Base-by-base conservation (phyloP, 2,329 filamentous ascomycete genomes). In the Fusarium irregulare region DNA sequence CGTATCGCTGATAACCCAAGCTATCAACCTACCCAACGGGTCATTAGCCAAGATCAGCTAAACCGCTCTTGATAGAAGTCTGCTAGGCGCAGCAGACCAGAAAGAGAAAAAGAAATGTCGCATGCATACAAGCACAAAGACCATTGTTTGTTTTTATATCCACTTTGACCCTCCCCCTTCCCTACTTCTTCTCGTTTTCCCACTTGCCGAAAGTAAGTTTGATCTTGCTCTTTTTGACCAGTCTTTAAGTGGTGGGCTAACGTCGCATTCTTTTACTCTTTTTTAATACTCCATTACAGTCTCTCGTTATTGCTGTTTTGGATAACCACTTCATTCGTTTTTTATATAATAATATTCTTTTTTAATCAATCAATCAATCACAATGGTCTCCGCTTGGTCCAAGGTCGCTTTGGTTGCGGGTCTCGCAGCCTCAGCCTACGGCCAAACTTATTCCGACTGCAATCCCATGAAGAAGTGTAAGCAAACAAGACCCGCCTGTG, bases 381-480 rank as follows among this genome's bases (percentile, higher is more conserved):
- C 30, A 12, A 70, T 70, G 68, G 37, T 60, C 34, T 34, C 59
- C 13, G 32, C 28, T 6, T 64, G 37, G 59, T 64, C 53, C 37
- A 47, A 23, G 30, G 37, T 68, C 12, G 59, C 50, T 20, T 37
- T 71, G 27, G 50, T 51, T 28, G 66, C 67, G n/a, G 64, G 58
- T 42, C 63, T 70, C 4, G 16, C 64, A 20, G 63, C 68, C 27
- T 71, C 68, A 7, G 58, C 40, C 8, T 27, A 41, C 68, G 25
- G 68, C 68, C 68, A 71, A 21, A 71, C 68, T 3, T 65, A 71
- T 16, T 61, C 64, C 46, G 21, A 34, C 14, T 75, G 73, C 49
- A 72, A 75, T 32, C 73, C 72, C 4, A 54, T 75, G 49, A 34
- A 63, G 27, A 57, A 72, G 34, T 53, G 72, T 75, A 62, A 27